A percentile compares a stretch with the other conserved stretches of the same genome.
phyloP scores from a whole-genome alignment of 176 grass and related monocot genomes.

The Otatea glauca region DNA sequence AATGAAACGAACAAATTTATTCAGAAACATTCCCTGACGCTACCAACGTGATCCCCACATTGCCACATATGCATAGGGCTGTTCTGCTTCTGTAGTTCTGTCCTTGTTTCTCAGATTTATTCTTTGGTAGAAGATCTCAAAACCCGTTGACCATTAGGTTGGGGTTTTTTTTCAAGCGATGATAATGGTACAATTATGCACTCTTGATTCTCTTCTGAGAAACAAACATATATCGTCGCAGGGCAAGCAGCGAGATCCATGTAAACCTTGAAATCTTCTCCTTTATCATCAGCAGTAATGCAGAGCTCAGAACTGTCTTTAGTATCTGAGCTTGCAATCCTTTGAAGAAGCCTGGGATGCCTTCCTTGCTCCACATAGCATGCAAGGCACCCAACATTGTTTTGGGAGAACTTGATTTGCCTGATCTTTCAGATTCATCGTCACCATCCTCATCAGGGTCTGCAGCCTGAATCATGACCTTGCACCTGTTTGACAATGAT shows the following conservation, averaged over 20 bases:
- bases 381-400: conserved; percentile 73
- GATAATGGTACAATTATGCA: conserved; percentile 31
- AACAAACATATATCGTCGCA: conserved; percentile 66
- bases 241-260: conserved; percentile 81
- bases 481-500: conserved; percentile 64
- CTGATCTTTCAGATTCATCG: conserved; percentile 42
- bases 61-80: conserved; percentile 12
- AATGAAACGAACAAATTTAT: conserved; percentile 41
- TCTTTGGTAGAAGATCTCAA: conserved; percentile 31
- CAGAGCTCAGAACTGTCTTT: conserved; percentile 95
- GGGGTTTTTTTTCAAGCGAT: background rate
- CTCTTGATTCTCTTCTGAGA: conserved; percentile 73
- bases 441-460: conserved; percentile 56
- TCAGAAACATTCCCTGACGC: conserved; percentile 32
- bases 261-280: conserved; percentile 94
- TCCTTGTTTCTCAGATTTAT: conserved; percentile 31
- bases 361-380: conserved; percentile 92
- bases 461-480: conserved; percentile 94
- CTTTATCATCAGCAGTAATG: conserved; percentile 97
- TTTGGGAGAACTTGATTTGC: conserved; percentile 59
- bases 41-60: conserved; percentile 14
- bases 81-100: background rate
- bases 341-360: conserved; percentile 91
- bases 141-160: background rate
- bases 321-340: conserved; percentile 91